Percentiles rank a stretch among this genome's conserved stretches.
phyloP scores from a whole-genome alignment of 2,329 filamentous ascomycete genomes.

The Colletotrichum ledebouriae region DNA sequence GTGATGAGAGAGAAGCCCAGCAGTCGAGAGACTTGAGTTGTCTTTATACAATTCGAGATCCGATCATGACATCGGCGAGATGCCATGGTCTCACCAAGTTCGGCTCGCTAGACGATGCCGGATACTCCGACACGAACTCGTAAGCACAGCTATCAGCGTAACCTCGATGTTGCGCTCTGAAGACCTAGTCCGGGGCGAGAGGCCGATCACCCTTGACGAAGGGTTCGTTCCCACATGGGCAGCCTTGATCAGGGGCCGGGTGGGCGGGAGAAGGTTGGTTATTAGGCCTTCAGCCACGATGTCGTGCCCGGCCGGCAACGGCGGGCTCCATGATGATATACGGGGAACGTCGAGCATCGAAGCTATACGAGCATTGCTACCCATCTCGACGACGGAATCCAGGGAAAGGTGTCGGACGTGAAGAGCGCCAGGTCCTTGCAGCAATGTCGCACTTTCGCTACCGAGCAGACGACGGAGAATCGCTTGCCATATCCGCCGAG shows the following conservation, averaged over 20 bases:
- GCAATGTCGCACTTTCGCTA: constrained; percentile 8
- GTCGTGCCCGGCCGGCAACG: background rate
- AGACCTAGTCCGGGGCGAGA: constrained; percentile 13
- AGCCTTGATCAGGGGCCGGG: constrained; percentile 15
- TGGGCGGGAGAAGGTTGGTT: background rate
- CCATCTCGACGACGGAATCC: constrained; percentile 5
- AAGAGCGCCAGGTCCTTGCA: constrained; percentile 2
- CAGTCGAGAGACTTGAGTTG: constrained; percentile 6
- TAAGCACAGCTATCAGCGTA: constrained; percentile 20
- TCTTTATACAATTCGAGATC: constrained; percentile 35
- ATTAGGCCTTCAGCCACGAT: constrained; percentile 14
- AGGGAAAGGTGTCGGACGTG: constrained; percentile 8
- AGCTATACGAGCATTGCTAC: constrained; percentile 22
- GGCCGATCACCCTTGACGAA: constrained; percentile 27
- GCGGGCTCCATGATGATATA: background rate
- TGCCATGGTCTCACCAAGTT: constrained; percentile 2
- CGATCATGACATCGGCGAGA: constrained; percentile 6
- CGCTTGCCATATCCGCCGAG: constrained; percentile 17
- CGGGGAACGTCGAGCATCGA: constrained; percentile 12
- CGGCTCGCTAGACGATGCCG: background rate
- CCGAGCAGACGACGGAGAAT: constrained; percentile 12
- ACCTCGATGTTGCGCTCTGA: constrained; percentile 25
- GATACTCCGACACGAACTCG: constrained; percentile 2
- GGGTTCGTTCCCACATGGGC: constrained; percentile 22
- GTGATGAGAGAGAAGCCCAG: background rate